Evolutionary conservation across 495 filamentous ascomycete genomes (phyloP).

Genomic region (Amniculicola lignicola): DNA sequence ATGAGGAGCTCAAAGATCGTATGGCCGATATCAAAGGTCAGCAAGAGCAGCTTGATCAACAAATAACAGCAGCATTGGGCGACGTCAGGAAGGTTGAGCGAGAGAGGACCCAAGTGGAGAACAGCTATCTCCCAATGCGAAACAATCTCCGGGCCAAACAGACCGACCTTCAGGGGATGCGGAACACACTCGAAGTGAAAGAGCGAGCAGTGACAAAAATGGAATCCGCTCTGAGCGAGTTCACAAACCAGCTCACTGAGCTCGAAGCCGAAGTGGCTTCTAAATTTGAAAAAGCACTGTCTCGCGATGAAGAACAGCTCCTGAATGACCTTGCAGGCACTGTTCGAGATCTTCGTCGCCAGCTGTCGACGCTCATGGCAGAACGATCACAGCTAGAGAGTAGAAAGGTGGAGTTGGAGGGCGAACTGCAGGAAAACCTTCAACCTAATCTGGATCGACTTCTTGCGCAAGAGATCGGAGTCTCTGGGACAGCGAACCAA

Average conservation of each 20-base stretch:
- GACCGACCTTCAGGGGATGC: conserved; percentile 67
- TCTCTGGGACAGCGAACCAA: conserved; percentile 52
- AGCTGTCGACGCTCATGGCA: conserved; percentile 69
- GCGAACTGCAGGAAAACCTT: conserved; percentile 81
- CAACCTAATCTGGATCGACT: conserved; percentile 84
- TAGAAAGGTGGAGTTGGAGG: conserved; percentile 74
- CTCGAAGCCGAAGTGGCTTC: conserved; percentile 76
- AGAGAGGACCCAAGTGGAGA: conserved; percentile 69
- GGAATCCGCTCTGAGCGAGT: conserved; percentile 67
- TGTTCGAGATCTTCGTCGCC: conserved; percentile 68
- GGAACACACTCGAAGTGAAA: conserved; percentile 71
- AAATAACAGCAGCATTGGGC: conserved; percentile 75
- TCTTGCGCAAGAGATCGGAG: conserved; percentile 69
- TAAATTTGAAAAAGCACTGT: conserved; percentile 89
- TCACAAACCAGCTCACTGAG: conserved; percentile 67
- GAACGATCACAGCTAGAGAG: conserved; percentile 75
- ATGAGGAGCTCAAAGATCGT: conserved; percentile 61
- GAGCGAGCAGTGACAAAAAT: conserved; percentile 66
- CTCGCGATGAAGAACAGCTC: conserved; percentile 72
- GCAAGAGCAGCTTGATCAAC: conserved; percentile 75
- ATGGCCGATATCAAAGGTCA: conserved; percentile 58
- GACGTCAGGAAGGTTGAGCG: conserved; percentile 82
- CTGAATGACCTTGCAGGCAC: conserved; percentile 66
- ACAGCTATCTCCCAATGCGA: conserved; percentile 75
- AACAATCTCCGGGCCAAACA: conserved; percentile 69